Conservation (phyloP, 495 filamentous ascomycete species). For the Podospora bellae-mahoneyi region DNA sequence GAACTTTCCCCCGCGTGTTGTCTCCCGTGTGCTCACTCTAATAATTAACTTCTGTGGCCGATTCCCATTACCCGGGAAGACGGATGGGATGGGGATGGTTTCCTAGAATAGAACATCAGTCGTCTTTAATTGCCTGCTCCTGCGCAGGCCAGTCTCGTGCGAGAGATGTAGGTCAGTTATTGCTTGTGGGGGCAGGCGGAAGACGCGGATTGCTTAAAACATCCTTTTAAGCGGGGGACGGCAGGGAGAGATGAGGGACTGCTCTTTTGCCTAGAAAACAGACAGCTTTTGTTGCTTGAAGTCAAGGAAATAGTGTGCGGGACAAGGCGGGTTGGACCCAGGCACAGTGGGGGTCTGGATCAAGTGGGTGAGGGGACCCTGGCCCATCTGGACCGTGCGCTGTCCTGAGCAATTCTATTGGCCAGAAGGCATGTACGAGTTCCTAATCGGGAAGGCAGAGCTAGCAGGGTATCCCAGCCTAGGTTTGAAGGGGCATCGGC, state of each 20-base stretch:
- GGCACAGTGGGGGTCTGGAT: neutral
- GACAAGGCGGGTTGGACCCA: conserved; percentile 3
- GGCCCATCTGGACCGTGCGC: neutral
- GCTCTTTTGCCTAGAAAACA: neutral
- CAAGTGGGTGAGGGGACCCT: conserved; percentile 2
- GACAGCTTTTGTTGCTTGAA: neutral
- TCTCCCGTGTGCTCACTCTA: too few species aligned
- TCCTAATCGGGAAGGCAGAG: conserved; percentile 31
- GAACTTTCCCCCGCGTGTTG: neutral
- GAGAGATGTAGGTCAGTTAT: neutral
- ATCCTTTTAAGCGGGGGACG: conserved; percentile 3
- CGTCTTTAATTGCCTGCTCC: neutral
- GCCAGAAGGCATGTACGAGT: conserved; percentile 15
- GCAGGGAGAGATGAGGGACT: neutral
- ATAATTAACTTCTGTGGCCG: neutral
- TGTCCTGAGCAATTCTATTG: conserved; percentile 13
- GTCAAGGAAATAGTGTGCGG: neutral
- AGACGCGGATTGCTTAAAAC: neutral
- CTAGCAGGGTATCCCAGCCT: conserved; percentile 21
- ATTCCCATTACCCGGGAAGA: neutral
- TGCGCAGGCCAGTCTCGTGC: neutral
- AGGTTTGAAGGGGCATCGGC: neutral
- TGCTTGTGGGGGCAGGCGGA: neutral
- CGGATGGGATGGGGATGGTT: neutral
- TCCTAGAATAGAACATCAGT: conserved; percentile 5